These are phyloP conservation scores for Monilinia vaccinii-corymbosi DNA, from an alignment of 2,329 filamentous ascomycete species.

Conservation along the genomic window DNA sequence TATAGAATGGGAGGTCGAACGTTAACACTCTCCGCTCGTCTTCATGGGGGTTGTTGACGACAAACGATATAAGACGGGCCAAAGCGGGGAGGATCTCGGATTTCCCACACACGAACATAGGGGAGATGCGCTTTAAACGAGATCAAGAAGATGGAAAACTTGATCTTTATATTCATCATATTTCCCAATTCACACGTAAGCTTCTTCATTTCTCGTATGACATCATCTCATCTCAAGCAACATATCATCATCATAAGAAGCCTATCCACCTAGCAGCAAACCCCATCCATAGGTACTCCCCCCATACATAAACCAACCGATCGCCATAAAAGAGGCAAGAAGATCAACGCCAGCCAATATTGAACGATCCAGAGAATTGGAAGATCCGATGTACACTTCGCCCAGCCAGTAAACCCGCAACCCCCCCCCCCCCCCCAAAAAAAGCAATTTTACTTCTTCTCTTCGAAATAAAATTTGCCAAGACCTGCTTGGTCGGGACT, in stretches of 20 bases:
- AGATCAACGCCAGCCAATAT: neutral
- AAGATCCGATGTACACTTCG: too few relatives aligned
- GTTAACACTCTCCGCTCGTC: too few relatives aligned
- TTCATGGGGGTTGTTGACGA: too few relatives aligned
- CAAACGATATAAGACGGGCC: too few relatives aligned
- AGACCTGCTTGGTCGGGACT: constrained; percentile 39
- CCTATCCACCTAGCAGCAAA: neutral
- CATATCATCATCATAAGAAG: neutral
- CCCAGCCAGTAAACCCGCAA: neutral
- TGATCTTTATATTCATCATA: neutral
- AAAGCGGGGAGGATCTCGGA: too few relatives aligned
- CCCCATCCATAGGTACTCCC: neutral
- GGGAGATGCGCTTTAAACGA: too few relatives aligned
- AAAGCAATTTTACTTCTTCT: constrained; percentile 29
- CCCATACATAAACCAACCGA: neutral
- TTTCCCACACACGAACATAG: too few relatives aligned
- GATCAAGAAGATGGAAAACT: too few relatives aligned
- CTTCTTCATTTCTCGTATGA: neutral
- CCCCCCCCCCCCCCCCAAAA: neutral
- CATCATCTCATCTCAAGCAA: neutral
- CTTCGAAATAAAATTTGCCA: constrained; percentile 54
- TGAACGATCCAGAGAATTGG: neutral
- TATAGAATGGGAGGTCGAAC: too few relatives aligned
- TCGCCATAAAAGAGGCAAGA: neutral
- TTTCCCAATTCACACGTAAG: neutral